Evolutionary conservation across 2,329 filamentous ascomycete species (phyloP).

Genomic region (Apiospora rasikravindrae): DNA sequence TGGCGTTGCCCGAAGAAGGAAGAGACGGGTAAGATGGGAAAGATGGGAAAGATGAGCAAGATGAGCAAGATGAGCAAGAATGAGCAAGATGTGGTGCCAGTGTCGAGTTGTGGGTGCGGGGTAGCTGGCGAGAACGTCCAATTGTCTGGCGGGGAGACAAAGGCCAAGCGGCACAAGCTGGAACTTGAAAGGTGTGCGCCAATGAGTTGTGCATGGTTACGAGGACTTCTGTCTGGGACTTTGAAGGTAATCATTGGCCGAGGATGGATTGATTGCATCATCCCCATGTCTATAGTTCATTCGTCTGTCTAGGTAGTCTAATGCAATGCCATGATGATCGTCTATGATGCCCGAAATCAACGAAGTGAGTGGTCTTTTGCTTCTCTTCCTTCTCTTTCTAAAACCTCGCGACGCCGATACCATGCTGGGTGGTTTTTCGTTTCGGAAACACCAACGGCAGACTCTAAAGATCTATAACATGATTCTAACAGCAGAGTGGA

Average conservation of each 20-base stretch:
- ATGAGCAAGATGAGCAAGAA: too few species aligned
- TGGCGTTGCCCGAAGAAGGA: too few species aligned
- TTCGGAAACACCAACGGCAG: not conserved
- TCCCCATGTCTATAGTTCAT: not conserved
- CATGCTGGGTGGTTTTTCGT: not conserved
- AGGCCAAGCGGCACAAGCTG: too few species aligned
- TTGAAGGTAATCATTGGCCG: not conserved
- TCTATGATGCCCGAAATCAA: not conserved
- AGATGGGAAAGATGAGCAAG: too few species aligned
- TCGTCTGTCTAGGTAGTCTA: constrained; percentile 8
- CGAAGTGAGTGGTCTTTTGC: not conserved
- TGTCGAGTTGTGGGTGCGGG: too few species aligned
- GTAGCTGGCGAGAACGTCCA: too few species aligned
- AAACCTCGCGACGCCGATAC: not conserved
- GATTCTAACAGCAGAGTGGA: not conserved
- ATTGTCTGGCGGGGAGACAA: too few species aligned
- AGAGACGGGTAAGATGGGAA: too few species aligned
- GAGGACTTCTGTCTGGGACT: not conserved
- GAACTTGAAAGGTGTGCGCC: too few species aligned
- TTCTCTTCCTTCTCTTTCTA: too few species aligned
- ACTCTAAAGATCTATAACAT: not conserved
- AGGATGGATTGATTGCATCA: not conserved
- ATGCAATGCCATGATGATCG: not conserved
- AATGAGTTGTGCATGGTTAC: not conserved
- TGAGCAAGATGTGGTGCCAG: too few species aligned